phyloP scores from a whole-genome alignment of 805 yeast species.

The Candida insectorum region DNA sequence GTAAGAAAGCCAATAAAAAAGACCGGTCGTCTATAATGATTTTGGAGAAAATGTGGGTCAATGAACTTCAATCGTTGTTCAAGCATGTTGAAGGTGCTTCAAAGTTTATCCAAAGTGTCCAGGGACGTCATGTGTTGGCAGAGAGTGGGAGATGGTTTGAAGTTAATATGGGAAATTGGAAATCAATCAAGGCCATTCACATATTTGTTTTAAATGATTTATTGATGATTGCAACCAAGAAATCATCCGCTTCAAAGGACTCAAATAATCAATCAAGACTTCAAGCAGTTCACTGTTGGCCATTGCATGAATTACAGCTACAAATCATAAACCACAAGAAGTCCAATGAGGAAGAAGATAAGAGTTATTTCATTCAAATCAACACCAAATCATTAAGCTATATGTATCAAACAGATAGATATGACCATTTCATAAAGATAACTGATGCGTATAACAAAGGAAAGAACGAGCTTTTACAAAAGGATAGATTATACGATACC shows the following conservation, averaged over 20 bases:
- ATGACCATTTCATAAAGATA: constrained; percentile 54
- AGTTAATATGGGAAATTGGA: constrained; percentile 80
- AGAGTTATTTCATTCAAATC: constrained; percentile 42
- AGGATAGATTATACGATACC: constrained; percentile 23
- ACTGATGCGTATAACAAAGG: constrained; percentile 58
- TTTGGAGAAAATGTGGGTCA: constrained; percentile 78
- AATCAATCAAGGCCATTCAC: constrained; percentile 72
- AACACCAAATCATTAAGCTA: constrained; percentile 47
- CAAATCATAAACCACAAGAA: constrained; percentile 32
- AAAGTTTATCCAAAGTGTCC: constrained; percentile 65
- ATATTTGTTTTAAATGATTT: constrained; percentile 76
- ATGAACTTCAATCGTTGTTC: constrained; percentile 64
- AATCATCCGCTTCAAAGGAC: constrained; percentile 23
- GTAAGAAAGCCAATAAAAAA: constrained; percentile 17
- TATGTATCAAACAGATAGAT: constrained; percentile 58
- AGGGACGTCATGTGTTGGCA: constrained; percentile 76
- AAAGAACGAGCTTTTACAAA: constrained; percentile 45
- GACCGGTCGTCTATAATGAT: constrained; percentile 71
- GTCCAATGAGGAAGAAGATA: constrained; percentile 18
- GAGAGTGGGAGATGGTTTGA: constrained; percentile 87
- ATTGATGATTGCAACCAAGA: constrained; percentile 67
- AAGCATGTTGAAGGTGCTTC: constrained; percentile 91
- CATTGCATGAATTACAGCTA: constrained; percentile 57
- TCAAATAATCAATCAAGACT: constrained; percentile 35
- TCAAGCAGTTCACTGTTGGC: constrained; percentile 78